Conservation (phyloP, 2,329 filamentous ascomycete species). For the Botryotinia narcissicola region DNA sequence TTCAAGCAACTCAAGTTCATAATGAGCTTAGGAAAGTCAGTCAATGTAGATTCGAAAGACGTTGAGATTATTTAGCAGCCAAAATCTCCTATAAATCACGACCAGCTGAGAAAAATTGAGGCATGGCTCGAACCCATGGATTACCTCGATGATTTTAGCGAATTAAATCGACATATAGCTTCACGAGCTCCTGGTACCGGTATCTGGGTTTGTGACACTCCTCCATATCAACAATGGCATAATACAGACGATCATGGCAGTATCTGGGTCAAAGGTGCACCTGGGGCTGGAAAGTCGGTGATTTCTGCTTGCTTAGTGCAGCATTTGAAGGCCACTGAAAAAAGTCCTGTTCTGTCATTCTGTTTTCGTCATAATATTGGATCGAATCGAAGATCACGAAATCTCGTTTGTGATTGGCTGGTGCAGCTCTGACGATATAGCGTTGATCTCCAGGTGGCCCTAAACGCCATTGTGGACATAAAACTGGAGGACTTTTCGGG, state of each 20-base stretch:
- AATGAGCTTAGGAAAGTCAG: not conserved
- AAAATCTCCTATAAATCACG: not conserved
- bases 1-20: not conserved
- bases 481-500: not conserved
- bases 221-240: slow-evolving; percentile 26
- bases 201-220: slow-evolving; percentile 27
- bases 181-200: slow-evolving; percentile 27
- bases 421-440: slow-evolving; percentile 37
- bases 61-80: not conserved
- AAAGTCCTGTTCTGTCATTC: slow-evolving; percentile 39
- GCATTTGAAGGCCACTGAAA: not conserved
- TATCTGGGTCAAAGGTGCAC: slow-evolving; percentile 48
- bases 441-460: not conserved
- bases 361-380: slow-evolving; percentile 41
- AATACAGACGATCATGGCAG: slow-evolving; percentile 38
- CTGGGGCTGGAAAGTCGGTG: slow-evolving; percentile 46
- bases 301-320: slow-evolving; percentile 34
- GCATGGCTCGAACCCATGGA: slow-evolving; percentile 30
- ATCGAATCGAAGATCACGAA: slow-evolving; percentile 34
- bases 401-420: slow-evolving; percentile 38
- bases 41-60: no score
- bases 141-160: slow-evolving; percentile 23
- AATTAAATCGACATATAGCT: slow-evolving; percentile 27
- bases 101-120: not conserved
- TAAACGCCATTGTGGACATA: not conserved